These are phyloP conservation scores for Coniferiporia sulphurascens DNA, from an alignment of 1,284 basidiomycete species.

Conservation along the genomic window DNA sequence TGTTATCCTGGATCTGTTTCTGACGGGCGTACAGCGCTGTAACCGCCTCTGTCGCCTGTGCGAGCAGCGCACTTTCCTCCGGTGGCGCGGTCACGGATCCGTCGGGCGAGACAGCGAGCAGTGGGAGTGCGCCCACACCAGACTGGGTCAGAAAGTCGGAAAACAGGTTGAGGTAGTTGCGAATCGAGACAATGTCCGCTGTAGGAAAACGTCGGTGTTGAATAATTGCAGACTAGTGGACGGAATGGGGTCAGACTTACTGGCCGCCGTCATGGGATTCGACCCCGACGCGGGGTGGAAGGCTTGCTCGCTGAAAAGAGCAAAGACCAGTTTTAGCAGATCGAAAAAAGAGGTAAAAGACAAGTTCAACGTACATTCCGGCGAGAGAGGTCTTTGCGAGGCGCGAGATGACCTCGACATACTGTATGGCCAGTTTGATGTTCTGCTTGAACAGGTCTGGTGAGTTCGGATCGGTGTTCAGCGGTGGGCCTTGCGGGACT, in stretches of 20 bases:
- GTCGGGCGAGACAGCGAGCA: conserved; percentile 4
- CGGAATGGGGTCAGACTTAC: background rate
- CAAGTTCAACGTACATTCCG: conserved; percentile 11
- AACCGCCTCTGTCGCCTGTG: conserved; percentile 5
- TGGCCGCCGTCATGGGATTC: conserved; percentile 8
- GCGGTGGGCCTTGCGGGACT: background rate
- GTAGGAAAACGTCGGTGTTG: background rate
- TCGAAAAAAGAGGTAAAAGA: background rate
- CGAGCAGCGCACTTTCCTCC: conserved; percentile 3
- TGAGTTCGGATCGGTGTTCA: conserved; percentile 11
- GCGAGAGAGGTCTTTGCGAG: conserved; percentile 7
- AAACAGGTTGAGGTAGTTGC: conserved; percentile 6
- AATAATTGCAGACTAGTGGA: background rate
- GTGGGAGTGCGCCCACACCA: conserved; percentile 18
- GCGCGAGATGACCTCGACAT: conserved; percentile 5
- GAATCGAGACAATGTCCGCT: conserved; percentile 9
- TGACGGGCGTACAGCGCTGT: conserved; percentile 10
- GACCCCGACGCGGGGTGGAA: conserved; percentile 8
- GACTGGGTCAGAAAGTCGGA: conserved; percentile 8
- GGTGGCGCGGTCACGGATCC: conserved; percentile 1
- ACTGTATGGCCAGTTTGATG: conserved; percentile 12
- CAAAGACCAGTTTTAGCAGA: too few species aligned
- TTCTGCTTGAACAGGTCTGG: conserved; percentile 17
- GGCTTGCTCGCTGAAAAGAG: conserved; percentile 9
- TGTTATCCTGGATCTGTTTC: conserved; percentile 18